Percentiles rank a stretch among this genome's conserved stretches.
phyloP scores from a whole-genome alignment of 1,284 basidiomycete genomes.

The Sporisorium graminicola region DNA sequence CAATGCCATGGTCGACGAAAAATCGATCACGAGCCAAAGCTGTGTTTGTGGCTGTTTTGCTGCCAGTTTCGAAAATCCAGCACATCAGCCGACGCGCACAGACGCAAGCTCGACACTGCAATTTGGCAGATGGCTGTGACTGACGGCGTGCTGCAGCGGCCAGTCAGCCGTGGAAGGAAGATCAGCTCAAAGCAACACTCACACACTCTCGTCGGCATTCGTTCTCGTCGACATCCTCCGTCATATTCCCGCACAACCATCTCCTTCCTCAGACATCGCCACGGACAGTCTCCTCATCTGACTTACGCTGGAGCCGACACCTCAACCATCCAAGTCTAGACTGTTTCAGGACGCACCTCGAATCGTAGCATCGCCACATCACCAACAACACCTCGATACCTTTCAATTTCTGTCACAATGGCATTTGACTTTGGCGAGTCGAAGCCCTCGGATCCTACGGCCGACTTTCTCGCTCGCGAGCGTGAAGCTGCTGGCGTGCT shows the following conservation, averaged over 20 bases:
- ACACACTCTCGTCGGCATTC: conserved; percentile 2
- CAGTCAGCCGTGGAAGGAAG: conserved; percentile 10
- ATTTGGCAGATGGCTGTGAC: not conserved
- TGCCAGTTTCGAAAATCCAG: not conserved
- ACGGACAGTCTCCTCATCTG: not conserved
- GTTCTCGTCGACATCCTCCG: conserved; percentile 3
- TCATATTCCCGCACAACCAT: not conserved
- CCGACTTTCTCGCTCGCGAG: conserved; percentile 68
- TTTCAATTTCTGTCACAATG: conserved; percentile 27
- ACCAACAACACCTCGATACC: not conserved
- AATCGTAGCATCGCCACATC: not conserved
- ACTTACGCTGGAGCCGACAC: not conserved
- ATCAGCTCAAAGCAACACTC: conserved; percentile 7
- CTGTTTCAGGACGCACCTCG: not conserved
- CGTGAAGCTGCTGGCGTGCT: conserved; percentile 63
- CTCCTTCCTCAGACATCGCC: not conserved
- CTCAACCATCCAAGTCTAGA: not conserved
- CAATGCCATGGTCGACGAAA: not conserved
- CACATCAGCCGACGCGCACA: conserved; percentile 16
- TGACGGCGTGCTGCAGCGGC: conserved; percentile 8
- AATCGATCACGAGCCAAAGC: conserved; percentile 31
- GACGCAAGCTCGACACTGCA: conserved; percentile 3
- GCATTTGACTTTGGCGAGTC: conserved; percentile 60
- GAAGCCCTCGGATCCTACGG: conserved; percentile 63
- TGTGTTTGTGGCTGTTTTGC: not conserved